These are phyloP conservation scores for Metschnikowia hibisci DNA, from an alignment of 805 yeast genomes.

Conservation along the genomic window DNA sequence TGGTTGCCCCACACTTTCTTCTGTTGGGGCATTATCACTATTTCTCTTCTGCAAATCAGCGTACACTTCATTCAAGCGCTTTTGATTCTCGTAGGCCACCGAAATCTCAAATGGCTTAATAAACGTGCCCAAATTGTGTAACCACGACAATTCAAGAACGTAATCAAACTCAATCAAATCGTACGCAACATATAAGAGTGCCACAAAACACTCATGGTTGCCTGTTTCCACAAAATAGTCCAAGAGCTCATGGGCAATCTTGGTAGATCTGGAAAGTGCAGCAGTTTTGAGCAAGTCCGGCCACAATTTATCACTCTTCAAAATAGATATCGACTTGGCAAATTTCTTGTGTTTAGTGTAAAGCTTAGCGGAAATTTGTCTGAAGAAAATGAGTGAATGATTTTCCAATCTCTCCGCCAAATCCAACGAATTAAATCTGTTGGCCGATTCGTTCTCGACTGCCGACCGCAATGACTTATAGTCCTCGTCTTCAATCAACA, in stretches of 20 bases:
- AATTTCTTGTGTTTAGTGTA: slow-evolving; percentile 94
- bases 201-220: slow-evolving; percentile 91
- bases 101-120: slow-evolving; percentile 91
- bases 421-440: slow-evolving; percentile 87
- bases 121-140: slow-evolving; percentile 76
- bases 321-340: slow-evolving; percentile 79
- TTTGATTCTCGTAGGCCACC: slow-evolving; percentile 73
- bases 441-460: slow-evolving; percentile 72
- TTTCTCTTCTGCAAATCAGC: slow-evolving; percentile 69
- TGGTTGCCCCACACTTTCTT: slow-evolving; percentile 57
- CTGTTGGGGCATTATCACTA: slow-evolving; percentile 48
- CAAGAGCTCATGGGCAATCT: slow-evolving; percentile 84
- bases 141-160: slow-evolving; percentile 88
- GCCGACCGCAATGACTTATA: slow-evolving; percentile 83
- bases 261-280: slow-evolving; percentile 68
- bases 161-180: slow-evolving; percentile 74
- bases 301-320: slow-evolving; percentile 93
- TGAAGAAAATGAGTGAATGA: slow-evolving; percentile 86
- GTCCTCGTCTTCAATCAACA: slow-evolving; percentile 95
- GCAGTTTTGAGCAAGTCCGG: slow-evolving; percentile 91
- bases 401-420: slow-evolving; percentile 90
- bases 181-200: slow-evolving; percentile 82
- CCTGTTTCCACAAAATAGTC: slow-evolving; percentile 95
- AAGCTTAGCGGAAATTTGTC: slow-evolving; percentile 92
- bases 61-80: slow-evolving; percentile 59